A percentile compares a stretch with the other conserved stretches of the same genome.
Conservation (phyloP, 1,284 basidiomycete species). For the Spongispora temasekensis region DNA sequence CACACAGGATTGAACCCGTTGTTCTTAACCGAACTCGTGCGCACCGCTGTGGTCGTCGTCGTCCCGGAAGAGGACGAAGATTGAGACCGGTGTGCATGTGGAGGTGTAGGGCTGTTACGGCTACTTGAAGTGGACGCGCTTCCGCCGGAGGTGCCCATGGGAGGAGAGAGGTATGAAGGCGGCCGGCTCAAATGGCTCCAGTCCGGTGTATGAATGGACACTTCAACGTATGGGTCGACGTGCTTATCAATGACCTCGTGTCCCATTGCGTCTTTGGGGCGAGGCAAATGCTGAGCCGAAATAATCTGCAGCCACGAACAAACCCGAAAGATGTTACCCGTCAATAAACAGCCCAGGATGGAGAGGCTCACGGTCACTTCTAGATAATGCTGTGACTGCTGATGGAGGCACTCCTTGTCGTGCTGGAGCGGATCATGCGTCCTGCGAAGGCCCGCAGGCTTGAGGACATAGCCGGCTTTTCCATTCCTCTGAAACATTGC, state of each 20-base stretch:
- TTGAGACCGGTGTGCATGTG: constrained; percentile 15
- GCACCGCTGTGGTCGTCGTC: constrained; percentile 47
- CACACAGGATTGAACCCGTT: constrained; percentile 92
- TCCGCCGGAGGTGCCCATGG: too few species aligned
- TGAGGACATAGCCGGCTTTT: constrained; percentile 86
- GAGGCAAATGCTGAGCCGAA: constrained; percentile 92
- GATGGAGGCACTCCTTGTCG: constrained; percentile 59
- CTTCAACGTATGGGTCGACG: constrained; percentile 77
- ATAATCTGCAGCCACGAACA: constrained; percentile 56
- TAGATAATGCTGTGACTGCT: constrained; percentile 61
- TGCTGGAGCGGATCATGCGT: constrained; percentile 55
- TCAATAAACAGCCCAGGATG: background rate
- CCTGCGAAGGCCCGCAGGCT: constrained; percentile 77
- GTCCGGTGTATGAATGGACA: constrained; percentile 76
- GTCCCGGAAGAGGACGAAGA: background rate
- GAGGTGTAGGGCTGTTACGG: background rate
- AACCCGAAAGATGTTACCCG: background rate
- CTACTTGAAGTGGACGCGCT: too few species aligned
- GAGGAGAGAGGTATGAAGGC: constrained; percentile 3
- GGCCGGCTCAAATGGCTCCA: constrained; percentile 43
- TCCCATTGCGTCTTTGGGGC: constrained; percentile 65
- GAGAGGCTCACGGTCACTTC: constrained; percentile 56
- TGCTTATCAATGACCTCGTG: constrained; percentile 62
- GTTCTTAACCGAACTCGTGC: constrained; percentile 70
- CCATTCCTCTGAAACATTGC: constrained; percentile 94